A percentile compares a stretch with the other conserved stretches of the same genome.
Conservation (phyloP, 257 asterid species). For the Misopates orontium region DNA sequence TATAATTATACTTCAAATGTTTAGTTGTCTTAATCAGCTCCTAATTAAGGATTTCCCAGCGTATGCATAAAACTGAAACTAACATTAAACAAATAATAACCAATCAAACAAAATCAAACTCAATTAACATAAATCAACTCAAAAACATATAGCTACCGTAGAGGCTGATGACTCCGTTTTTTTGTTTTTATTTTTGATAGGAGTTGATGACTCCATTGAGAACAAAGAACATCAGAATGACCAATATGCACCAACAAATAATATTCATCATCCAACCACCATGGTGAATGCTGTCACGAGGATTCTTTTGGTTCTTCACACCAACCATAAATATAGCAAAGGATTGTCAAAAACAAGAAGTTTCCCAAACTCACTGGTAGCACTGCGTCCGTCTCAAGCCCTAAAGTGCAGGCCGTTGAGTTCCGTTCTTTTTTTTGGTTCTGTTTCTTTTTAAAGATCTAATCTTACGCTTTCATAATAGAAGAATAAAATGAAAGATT, state of each 20-base stretch:
- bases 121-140: not conserved
- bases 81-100: not conserved
- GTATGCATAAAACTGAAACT: not conserved
- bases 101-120: conserved; percentile 4
- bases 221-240: conserved; percentile 83
- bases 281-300: conserved; percentile 88
- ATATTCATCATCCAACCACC: conserved; percentile 97
- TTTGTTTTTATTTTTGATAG: no score
- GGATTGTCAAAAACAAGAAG: conserved; percentile 81
- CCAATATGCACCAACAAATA: conserved; percentile 83
- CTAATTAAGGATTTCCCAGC: not conserved
- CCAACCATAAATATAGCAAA: conserved; percentile 85
- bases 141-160: conserved; percentile 53
- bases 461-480: no score
- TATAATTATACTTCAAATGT: not conserved
- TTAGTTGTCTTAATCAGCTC: not conserved
- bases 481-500: no score
- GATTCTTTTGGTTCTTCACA: conserved; percentile 85
- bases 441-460: no score
- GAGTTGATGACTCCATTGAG: conserved; percentile 79
- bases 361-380: conserved; percentile 94
- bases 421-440: no score
- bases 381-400: conserved; percentile 98
- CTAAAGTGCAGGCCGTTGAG: no score
- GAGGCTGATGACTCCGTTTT: no score